phyloP scores from a whole-genome alignment of 2,329 filamentous ascomycete genomes.

The Blumeriella jaapii region DNA sequence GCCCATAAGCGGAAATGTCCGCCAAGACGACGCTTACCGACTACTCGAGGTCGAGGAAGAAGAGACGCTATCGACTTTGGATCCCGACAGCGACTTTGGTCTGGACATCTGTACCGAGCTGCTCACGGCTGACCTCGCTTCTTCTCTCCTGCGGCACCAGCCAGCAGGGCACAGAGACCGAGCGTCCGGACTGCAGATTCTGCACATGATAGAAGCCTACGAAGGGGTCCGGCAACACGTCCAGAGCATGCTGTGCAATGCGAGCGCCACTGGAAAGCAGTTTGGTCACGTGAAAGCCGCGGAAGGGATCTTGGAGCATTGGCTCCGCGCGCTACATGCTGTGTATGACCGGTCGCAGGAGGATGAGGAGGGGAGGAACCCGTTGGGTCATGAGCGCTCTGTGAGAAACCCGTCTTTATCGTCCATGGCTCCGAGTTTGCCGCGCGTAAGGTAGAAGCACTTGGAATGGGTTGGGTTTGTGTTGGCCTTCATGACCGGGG shows the following conservation, averaged over 20 bases:
- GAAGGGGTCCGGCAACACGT: constrained; percentile 20
- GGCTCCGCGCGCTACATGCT: constrained; percentile 23
- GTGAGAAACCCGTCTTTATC: neutral
- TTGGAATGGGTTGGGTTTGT: too few relatives aligned
- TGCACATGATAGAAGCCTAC: constrained; percentile 26
- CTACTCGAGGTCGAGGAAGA: neutral
- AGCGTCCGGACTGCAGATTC: constrained; percentile 22
- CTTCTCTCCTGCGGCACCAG: constrained; percentile 15
- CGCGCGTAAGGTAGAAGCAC: too few relatives aligned
- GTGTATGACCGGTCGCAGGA: constrained; percentile 20
- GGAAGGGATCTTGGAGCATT: constrained; percentile 20
- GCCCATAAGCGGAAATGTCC: constrained; percentile 1
- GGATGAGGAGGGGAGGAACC: neutral
- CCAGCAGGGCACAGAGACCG: constrained; percentile 9
- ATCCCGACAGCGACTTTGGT: constrained; percentile 15
- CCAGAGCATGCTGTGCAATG: constrained; percentile 11
- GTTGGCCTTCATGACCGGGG: too few relatives aligned
- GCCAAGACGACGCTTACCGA: neutral
- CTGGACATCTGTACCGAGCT: constrained; percentile 23
- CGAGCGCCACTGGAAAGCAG: constrained; percentile 6
- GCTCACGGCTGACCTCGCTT: constrained; percentile 20
- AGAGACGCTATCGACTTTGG: neutral
- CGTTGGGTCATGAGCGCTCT: neutral
- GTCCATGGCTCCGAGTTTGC: neutral
- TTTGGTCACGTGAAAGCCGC: constrained; percentile 12